Evolutionary conservation across 1,139 yeast genomes (phyloP).

Genomic region (Cylindricascospora bacillispora): DNA sequence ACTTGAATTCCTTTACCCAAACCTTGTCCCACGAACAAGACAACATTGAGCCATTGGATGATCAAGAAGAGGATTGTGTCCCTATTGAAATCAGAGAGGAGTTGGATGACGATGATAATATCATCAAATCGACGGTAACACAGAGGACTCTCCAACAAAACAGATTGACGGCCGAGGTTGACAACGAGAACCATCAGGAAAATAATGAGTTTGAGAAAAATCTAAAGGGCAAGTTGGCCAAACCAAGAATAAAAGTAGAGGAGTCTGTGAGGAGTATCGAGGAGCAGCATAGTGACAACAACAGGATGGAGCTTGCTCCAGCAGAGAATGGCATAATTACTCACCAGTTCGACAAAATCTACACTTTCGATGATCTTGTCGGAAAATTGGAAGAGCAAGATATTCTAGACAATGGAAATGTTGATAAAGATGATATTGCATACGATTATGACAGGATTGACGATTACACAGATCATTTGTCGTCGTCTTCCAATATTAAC

Average conservation of each 20-base stretch:
- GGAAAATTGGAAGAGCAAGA: constrained; percentile 26
- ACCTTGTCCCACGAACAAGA: constrained; percentile 2
- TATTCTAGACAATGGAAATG: constrained; percentile 30
- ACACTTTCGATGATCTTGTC: constrained; percentile 24
- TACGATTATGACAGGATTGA: constrained; percentile 29
- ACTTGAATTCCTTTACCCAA: no score
- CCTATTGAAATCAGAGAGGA: constrained; percentile 78
- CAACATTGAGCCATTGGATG: constrained; percentile 6
- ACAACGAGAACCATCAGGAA: constrained; percentile 1
- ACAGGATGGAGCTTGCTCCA: no score
- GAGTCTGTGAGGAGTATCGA: constrained; percentile 1
- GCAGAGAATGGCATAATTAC: constrained; percentile 14
- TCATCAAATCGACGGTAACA: constrained; percentile 33
- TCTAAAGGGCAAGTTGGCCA: constrained; percentile 10
- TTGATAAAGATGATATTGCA: constrained; percentile 27
- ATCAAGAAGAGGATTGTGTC: constrained; percentile 34
- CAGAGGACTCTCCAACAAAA: constrained; percentile 11
- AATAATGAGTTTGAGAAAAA: constrained; percentile 8
- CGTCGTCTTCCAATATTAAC: constrained; percentile 28
- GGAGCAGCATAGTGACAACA: constrained; percentile 3
- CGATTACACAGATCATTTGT: no score
- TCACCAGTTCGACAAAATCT: constrained; percentile 38
- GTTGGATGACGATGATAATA: constrained; percentile 67
- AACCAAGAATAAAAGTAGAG: neutral
- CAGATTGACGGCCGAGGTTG: constrained; percentile 2